Base-by-base conservation (phyloP, 768 basidiomycete species). In the Vararia minispora region DNA sequence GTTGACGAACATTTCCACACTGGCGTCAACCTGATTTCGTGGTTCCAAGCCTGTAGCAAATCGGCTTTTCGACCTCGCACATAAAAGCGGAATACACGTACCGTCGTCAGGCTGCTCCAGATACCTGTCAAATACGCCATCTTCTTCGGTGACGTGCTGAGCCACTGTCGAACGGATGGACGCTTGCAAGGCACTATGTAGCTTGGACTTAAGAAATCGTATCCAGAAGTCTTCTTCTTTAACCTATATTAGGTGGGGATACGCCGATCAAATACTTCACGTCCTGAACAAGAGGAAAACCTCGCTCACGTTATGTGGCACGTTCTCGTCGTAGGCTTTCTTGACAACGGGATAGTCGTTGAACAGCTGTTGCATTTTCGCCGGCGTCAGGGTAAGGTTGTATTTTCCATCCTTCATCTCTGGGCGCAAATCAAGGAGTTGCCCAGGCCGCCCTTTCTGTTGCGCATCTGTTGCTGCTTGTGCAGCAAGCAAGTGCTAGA, bases 341-440 rank as follows among this genome's bases (percentile, higher is more conserved):
- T 83, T 79, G 10, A 98, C 89, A 23, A 95, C 83, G 2, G 95
- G 92, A 55, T 91, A 98, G 62, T 95, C 92, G 47, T 98, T 91
- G 51, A 99, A 99, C 34, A 98, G 90, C 52, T 98, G 94, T 50
- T 87, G 79, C 24, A 94, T 84, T 31, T 97, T 70, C 58, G 91
- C 87, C 12, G 85, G 85, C 3, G 90, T 92, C 33, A 94, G 81
- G 45, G 81, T 74, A 46, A 91, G 87, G 58, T 87, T 92, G 53
- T 84, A 72, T 58, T 92, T 86, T 17, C 76, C 74, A 43, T 87
- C 84, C 13, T 81, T 75, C 2, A 86, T 77, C 52, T 87, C 80
- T 4, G 87, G 86, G 28, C 86, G 79, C 5, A 87, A 88, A 50
- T 91, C 89, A 14, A 91, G 87, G 18, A 92, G 70, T 49, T 85